A percentile compares a stretch with the other conserved stretches of the same genome.
phyloP scores from a whole-genome alignment of 352 stramenopile species.

The Aphanomyces astaci region DNA sequence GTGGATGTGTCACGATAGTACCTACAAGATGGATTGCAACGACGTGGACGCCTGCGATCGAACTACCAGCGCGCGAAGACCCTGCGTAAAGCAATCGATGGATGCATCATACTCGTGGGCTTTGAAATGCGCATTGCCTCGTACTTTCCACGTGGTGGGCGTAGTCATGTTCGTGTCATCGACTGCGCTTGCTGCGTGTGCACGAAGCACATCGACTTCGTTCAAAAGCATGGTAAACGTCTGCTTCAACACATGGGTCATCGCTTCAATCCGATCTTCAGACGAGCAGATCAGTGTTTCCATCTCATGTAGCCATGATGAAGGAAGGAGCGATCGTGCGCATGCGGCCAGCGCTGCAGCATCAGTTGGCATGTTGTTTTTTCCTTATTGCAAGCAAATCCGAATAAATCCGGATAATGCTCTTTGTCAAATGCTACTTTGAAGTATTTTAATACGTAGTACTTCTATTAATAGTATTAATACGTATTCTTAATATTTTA shows the following conservation, averaged over 20 bases:
- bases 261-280: neutral
- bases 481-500: no score
- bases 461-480: no score
- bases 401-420: no score
- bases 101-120: neutral
- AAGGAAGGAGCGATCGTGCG: neutral
- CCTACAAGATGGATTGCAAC: conserved; percentile 9
- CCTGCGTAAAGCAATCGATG: neutral
- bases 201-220: neutral
- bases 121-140: conserved; percentile 11
- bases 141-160: neutral
- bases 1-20: neutral
- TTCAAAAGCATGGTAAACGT: neutral
- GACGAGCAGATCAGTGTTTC: neutral
- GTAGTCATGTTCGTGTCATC: neutral
- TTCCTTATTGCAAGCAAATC: neutral
- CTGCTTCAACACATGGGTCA: neutral
- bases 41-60: neutral
- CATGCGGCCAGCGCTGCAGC: neutral
- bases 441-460: no score
- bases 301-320: neutral
- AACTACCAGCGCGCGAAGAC: neutral
- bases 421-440: no score
- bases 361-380: neutral
- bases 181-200: neutral